Conservation (phyloP, 108 stramenopile species). For the Asterionellopsis glacialis region DNA sequence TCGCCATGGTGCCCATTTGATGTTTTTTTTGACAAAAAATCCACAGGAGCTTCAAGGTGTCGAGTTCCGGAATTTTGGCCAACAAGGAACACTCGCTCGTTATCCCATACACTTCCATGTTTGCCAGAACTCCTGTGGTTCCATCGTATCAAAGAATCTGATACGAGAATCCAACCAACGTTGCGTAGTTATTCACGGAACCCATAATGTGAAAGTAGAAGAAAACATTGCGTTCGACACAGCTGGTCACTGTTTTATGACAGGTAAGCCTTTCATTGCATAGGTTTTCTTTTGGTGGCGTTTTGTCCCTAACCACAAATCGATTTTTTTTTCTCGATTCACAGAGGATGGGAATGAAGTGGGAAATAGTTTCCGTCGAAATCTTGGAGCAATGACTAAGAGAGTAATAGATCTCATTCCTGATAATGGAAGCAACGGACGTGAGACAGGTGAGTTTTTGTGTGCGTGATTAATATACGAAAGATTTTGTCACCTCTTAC, state of each 20-base stretch:
- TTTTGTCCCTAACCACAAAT: constrained; percentile 2
- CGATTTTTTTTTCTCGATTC: background rate
- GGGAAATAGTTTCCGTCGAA: constrained; percentile 27
- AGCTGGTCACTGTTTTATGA: constrained; percentile 27
- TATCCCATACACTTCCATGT: constrained; percentile 49
- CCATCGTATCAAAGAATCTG: constrained; percentile 50
- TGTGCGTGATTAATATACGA: no score
- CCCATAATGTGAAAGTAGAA: constrained; percentile 42
- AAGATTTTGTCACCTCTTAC: no score
- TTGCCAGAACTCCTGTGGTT: constrained; percentile 32
- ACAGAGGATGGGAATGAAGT: constrained; percentile 25
- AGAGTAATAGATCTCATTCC: background rate
- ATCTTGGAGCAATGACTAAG: constrained; percentile 25
- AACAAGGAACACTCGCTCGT: constrained; percentile 31
- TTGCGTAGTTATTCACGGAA: constrained; percentile 57
- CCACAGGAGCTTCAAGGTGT: constrained; percentile 51
- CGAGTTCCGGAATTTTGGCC: constrained; percentile 51
- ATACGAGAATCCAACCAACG: constrained; percentile 54
- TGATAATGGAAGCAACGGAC: background rate
- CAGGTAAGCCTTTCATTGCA: background rate
- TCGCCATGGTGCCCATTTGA: constrained; percentile 39
- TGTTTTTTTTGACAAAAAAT: constrained; percentile 46
- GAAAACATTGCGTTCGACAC: constrained; percentile 54
- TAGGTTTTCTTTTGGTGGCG: no score
- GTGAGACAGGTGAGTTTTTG: background rate